Percentiles rank a stretch among this genome's conserved stretches.
phyloP scores from a whole-genome alignment of 768 basidiomycete species.

The Tylopilus balloui region DNA sequence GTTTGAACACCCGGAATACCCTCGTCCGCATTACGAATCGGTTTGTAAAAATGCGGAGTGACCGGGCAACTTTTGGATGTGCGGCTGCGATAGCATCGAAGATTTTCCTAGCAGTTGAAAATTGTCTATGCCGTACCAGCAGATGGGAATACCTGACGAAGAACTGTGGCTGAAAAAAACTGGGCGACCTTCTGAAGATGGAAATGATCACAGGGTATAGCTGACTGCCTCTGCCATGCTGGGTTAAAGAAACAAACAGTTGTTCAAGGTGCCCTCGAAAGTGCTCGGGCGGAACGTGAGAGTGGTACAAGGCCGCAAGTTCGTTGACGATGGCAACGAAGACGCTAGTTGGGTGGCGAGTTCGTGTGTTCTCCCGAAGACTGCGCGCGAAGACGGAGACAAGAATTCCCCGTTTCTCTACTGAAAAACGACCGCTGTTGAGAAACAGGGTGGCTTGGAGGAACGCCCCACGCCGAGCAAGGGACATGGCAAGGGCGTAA shows the following conservation, averaged over 20 bases:
- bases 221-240: conserved; percentile 32
- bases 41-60: conserved; percentile 3
- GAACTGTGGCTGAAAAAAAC: conserved; percentile 39
- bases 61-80: conserved; percentile 13
- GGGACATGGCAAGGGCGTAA: conserved; percentile 30
- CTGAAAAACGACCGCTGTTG: conserved; percentile 27
- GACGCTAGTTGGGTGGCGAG: conserved; percentile 27
- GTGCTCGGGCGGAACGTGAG: conserved; percentile 34
- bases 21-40: conserved; percentile 8
- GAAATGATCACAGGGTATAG: conserved; percentile 39
- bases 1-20: conserved; percentile 6
- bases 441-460: conserved; percentile 35
- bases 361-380: conserved; percentile 34
- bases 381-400: conserved; percentile 36
- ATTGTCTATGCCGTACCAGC: conserved; percentile 40
- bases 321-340: conserved; percentile 34
- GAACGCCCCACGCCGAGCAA: conserved; percentile 25
- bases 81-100: conserved; percentile 18
- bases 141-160: conserved; percentile 35
- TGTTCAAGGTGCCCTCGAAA: conserved; percentile 43
- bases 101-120: conserved; percentile 33
- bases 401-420: conserved; percentile 33
- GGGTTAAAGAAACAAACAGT: conserved; percentile 39
- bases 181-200: conserved; percentile 32
- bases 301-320: conserved; percentile 36